Base-by-base conservation (phyloP, 2,329 filamentous ascomycete genomes). In the Penicillium verrucosum region DNA sequence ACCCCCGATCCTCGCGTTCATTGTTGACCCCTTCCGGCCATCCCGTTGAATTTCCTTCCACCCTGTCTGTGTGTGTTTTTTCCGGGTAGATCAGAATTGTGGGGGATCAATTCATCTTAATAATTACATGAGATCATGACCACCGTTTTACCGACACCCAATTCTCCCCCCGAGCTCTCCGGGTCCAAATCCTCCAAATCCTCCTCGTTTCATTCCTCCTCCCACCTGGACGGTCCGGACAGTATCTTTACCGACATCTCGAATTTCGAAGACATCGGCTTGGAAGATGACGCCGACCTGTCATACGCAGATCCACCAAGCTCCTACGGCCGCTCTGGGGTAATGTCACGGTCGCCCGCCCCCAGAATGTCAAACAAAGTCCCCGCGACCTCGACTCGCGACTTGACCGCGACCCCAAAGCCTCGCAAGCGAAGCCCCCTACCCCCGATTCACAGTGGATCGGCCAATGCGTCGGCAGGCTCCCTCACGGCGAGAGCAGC, bases 261-360 rank as follows among this genome's bases (percentile, higher is more conserved):
- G 61, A 87, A 97, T 72, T 97, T 97, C 68, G 93, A 97, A 73
- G 93, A 97, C 63, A 96, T 97, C 71, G 90, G 89, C 12, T 84
- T 97, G 30, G 88, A 92, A 58, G 87, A 89, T 65, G 87, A 92
- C 60, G 66, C 75, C 27, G 80, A 81, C 29, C 29, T 69, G 25
- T 63, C 71, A 49, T 68, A 73, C 59, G 62, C 67, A 51, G 58
- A 70, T 51, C 57, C 65, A 23, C 54, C 62, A 16, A 61, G 67
- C 43, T 66, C 70, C 16, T 73, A 74, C 60, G 61, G 59, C 48
- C 67, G 69, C 41, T 41, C 61, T 21, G 62, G 63, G n/a, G 60
- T 61, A 29, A 57, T 69, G 23, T 45, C 63, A 23, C 69, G 69
- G 54, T 65, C 70, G 29, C 63, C 67, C 18, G 60, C 66, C 9